Evolutionary conservation across 306 rosid species (phyloP).

Genomic region (Cicer arietinum): DNA sequence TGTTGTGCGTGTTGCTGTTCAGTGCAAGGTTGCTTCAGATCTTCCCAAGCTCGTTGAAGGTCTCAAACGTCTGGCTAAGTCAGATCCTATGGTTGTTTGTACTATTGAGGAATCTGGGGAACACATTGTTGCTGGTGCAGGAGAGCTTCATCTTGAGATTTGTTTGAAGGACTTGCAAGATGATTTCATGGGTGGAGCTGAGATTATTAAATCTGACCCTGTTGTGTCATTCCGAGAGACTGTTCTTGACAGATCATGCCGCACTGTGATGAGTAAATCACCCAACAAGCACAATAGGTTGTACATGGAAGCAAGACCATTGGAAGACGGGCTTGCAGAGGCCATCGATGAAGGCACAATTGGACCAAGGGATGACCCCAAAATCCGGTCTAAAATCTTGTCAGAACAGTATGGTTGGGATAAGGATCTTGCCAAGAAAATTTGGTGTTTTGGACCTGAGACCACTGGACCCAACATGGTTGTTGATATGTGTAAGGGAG

Average conservation of each 20-base stretch:
- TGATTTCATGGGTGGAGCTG: constrained; percentile 95
- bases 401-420: constrained; percentile 82
- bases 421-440: constrained; percentile 90
- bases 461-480: constrained; percentile 89
- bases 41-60: constrained; percentile 99
- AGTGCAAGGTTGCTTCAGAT: constrained; percentile 96
- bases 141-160: constrained; percentile 94
- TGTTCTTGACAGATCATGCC: constrained; percentile 76
- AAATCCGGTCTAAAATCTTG: constrained; percentile 64
- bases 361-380: constrained; percentile 90
- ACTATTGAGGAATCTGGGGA: constrained; percentile 91
- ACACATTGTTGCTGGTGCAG: constrained; percentile 96
- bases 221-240: constrained; percentile 96
- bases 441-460: constrained; percentile 94
- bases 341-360: constrained; percentile 84
- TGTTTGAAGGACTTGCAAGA: constrained; percentile 95
- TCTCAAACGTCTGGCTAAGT: constrained; percentile 88
- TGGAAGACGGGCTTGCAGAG: constrained; percentile 78
- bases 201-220: constrained; percentile 84
- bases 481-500: constrained; percentile 93
- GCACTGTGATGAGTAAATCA: constrained; percentile 94
- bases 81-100: constrained; percentile 96
- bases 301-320: constrained; percentile 77
- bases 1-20: constrained; percentile 92
- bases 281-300: constrained; percentile 93